Conservation (phyloP, 2,329 filamentous ascomycete species). For the Colletotrichum limetticola region DNA sequence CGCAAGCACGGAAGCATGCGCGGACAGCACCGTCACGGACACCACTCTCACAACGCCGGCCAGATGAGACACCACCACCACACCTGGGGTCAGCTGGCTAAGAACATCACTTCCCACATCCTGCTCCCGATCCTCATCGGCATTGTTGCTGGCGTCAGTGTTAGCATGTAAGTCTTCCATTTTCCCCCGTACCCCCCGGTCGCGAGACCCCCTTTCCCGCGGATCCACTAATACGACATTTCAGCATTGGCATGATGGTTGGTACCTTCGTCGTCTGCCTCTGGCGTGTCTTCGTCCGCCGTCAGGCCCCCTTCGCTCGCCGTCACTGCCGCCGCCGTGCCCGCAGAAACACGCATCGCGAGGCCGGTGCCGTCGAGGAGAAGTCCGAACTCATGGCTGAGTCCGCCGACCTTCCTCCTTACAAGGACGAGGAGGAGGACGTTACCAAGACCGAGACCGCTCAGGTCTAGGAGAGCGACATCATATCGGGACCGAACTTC, state of each 20-base stretch:
- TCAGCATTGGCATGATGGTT: slow-evolving; percentile 71
- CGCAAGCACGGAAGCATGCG: slow-evolving; percentile 34
- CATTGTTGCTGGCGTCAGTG: slow-evolving; percentile 73
- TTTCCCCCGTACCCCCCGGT: background rate
- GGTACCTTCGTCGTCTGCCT: slow-evolving; percentile 70
- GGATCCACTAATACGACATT: slow-evolving; percentile 41
- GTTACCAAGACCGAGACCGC: slow-evolving; percentile 12
- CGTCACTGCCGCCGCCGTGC: slow-evolving; percentile 45
- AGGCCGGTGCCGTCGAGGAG: slow-evolving; percentile 55
- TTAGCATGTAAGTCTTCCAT: slow-evolving; percentile 65
- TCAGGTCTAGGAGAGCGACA: slow-evolving; percentile 12
- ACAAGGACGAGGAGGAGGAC: slow-evolving; percentile 40
- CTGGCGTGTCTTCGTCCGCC: slow-evolving; percentile 64
- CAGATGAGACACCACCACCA: slow-evolving; percentile 42
- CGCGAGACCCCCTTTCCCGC: background rate
- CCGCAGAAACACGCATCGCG: slow-evolving; percentile 50
- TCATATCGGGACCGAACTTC: background rate
- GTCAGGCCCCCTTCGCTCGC: slow-evolving; percentile 45
- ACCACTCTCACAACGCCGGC: slow-evolving; percentile 43
- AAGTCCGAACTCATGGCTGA: slow-evolving; percentile 61
- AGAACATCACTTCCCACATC: slow-evolving; percentile 69
- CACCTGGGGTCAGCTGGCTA: slow-evolving; percentile 59
- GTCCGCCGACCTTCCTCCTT: slow-evolving; percentile 43
- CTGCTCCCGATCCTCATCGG: slow-evolving; percentile 76
- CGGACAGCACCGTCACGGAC: slow-evolving; percentile 39